Conservation (phyloP, 805 yeast species). For the Komagataella ulmi region DNA sequence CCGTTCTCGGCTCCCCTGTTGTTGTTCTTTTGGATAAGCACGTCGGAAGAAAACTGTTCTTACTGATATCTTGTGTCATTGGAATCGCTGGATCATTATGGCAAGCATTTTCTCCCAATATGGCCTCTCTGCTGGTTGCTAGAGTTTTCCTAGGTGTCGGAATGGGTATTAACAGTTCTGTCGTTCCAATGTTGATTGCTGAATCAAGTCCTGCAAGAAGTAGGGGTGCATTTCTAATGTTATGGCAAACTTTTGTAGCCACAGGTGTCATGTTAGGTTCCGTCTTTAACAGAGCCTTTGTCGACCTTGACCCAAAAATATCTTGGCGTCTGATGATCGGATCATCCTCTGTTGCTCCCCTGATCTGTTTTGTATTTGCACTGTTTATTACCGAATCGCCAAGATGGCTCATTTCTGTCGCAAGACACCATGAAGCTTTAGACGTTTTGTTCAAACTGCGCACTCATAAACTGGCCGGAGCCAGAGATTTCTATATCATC, state of each 20-base stretch:
- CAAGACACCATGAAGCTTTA: conserved; percentile 45
- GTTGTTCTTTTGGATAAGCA: conserved; percentile 43
- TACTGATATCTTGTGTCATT: conserved; percentile 47
- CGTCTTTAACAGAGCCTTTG: conserved; percentile 50
- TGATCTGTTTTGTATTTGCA: conserved; percentile 43
- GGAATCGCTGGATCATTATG: conserved; percentile 53
- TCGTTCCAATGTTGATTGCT: conserved; percentile 65
- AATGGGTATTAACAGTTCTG: conserved; percentile 61
- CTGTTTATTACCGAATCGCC: conserved; percentile 68
- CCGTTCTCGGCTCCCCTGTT: conserved; percentile 47
- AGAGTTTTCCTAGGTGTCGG: conserved; percentile 56
- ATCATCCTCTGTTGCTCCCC: conserved; percentile 55
- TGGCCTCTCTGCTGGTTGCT: conserved; percentile 60
- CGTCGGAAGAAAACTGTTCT: conserved; percentile 54
- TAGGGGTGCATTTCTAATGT: conserved; percentile 59
- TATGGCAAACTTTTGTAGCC: conserved; percentile 68
- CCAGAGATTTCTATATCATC: conserved; percentile 60
- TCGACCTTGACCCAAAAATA: conserved; percentile 31
- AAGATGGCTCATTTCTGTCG: conserved; percentile 67
- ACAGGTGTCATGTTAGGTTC: conserved; percentile 66
- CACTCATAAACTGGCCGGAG: conserved; percentile 41
- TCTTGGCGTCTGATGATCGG: conserved; percentile 65
- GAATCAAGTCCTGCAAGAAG: conserved; percentile 50
- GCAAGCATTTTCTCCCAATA: conserved; percentile 51
- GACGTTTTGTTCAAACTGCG: conserved; percentile 36